Base-by-base conservation (phyloP, 2,329 filamentous ascomycete genomes). In the Epichloe sibirici region DNA sequence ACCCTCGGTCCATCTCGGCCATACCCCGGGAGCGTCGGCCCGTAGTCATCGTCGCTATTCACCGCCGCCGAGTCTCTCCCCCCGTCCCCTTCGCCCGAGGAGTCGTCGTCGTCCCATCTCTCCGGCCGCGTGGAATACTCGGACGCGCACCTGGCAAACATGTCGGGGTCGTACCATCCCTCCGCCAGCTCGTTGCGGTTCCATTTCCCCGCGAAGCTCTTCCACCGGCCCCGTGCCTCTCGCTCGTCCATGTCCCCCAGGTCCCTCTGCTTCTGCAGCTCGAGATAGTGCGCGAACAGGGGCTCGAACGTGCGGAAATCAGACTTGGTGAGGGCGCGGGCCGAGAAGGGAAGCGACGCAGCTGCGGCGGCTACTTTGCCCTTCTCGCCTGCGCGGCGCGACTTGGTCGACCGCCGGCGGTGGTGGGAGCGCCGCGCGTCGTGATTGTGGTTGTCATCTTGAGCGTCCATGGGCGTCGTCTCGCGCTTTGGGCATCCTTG, bases 201-300 rank as follows among this genome's bases (percentile, higher is more conserved):
- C 91, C 93, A 98, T 74, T 90, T 91, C 4, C 79, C 76, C 12
- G 91, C 67, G 62, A 97, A 98, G 65, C 89, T 91, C 76, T 95
- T 95, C 90, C 91, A 98, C 52, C 91, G 75, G 1, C 90, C 90
- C 57, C 77, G 85, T 1, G 83, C 69, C 65, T 96, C 90, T n/a
- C 79, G 77, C 57, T 88, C 83, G 52, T 82, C 78, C 58, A 97
- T 73, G 9, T 79, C 76, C 17, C 82, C 75, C 1, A 94, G 71
- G 51, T 84, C 71, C 42, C 86, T 76, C 40, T 82, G 76, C 70
- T 96, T 96, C 68, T 97, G 91, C 37, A 95, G 79, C 60, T 90
- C 86, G 28, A 97, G 76, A 61, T 96, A 97, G 47, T 87, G 80
- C 15, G 83, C 87, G 57, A 96, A 88, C 54, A 96, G 73, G 0